These are phyloP conservation scores for Suillus fuscotomentosus DNA, from an alignment of 768 basidiomycete genomes.

Conservation along the genomic window DNA sequence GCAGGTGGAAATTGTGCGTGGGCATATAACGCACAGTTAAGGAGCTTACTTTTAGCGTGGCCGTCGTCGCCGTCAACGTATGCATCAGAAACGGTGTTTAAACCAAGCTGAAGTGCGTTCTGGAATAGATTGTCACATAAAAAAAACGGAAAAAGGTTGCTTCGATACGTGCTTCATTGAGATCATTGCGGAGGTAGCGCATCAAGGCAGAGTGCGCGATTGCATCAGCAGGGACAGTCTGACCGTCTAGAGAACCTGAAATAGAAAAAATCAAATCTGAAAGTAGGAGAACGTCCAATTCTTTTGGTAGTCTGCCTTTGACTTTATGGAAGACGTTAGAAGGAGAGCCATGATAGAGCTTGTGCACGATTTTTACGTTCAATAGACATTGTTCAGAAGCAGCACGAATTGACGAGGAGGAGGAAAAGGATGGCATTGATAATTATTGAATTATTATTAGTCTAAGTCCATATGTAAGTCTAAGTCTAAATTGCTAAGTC, in stretches of 20 bases:
- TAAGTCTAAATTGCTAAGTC: constrained; percentile 9
- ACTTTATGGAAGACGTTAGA: constrained; percentile 29
- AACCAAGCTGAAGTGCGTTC: constrained; percentile 60
- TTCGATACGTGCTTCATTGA: constrained; percentile 42
- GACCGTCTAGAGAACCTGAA: constrained; percentile 51
- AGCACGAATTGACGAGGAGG: constrained; percentile 37
- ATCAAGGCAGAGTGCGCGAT: constrained; percentile 51
- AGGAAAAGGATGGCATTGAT: constrained; percentile 32
- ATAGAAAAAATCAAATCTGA: constrained; percentile 53
- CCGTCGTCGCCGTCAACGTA: constrained; percentile 46
- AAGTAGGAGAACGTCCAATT: constrained; percentile 48
- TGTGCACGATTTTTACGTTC: constrained; percentile 45
- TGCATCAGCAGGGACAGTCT: constrained; percentile 35
- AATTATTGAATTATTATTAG: neutral
- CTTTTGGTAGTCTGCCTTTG: constrained; percentile 33
- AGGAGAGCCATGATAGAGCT: constrained; percentile 33
- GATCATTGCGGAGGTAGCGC: constrained; percentile 46
- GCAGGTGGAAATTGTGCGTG: constrained; percentile 3
- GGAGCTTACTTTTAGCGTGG: constrained; percentile 38
- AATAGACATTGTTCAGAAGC: constrained; percentile 44
- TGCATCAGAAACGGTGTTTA: constrained; percentile 55
- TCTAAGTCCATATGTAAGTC: neutral
- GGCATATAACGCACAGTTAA: neutral
- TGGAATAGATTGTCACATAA: constrained; percentile 27
- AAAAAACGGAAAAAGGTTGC: constrained; percentile 4